These are phyloP conservation scores for Sparassis latifolia DNA, from an alignment of 1,284 basidiomycete species.

Conservation along the genomic window DNA sequence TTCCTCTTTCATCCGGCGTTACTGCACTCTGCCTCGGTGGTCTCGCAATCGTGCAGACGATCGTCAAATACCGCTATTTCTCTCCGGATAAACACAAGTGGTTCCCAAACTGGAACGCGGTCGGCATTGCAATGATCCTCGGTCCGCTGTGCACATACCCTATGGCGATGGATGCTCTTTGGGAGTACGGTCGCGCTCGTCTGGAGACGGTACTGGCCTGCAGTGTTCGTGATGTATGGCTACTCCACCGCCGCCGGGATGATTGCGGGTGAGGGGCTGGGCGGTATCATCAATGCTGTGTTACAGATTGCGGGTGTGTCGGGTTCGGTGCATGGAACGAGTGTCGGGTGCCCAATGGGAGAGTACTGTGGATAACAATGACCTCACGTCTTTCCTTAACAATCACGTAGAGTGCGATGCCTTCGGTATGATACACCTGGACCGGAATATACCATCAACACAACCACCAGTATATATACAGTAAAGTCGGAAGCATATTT, in stretches of 20 bases:
- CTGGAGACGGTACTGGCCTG: conserved; percentile 14
- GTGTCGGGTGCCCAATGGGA: conserved; percentile 16
- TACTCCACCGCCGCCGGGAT: conserved; percentile 19
- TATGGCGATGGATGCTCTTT: conserved; percentile 15
- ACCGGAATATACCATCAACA: too few species aligned
- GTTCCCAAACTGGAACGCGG: conserved; percentile 21
- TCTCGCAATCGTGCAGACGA: conserved; percentile 11
- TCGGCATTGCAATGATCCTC: conserved; percentile 20
- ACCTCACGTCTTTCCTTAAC: too few species aligned
- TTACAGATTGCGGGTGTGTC: conserved; percentile 17
- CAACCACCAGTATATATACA: too few species aligned
- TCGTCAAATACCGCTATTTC: conserved; percentile 13
- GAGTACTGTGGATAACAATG: conserved; percentile 11
- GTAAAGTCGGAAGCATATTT: too few species aligned
- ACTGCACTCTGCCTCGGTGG: conserved; percentile 49
- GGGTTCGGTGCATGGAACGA: conserved; percentile 14
- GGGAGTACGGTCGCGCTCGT: conserved; percentile 13
- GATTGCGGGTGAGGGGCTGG: conserved; percentile 19
- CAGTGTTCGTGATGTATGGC: conserved; percentile 11
- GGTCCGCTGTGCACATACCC: conserved; percentile 19
- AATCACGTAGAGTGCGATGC: too few species aligned
- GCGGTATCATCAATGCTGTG: conserved; percentile 17
- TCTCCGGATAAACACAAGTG: conserved; percentile 8
- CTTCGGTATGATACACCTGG: too few species aligned
- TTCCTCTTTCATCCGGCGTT: conserved; percentile 51